Evolutionary conservation across 139 green algal genomes (phyloP), one percentile per base, ranked within the genome.

Genomic region (Chlamydomonas eustigma): DNA sequence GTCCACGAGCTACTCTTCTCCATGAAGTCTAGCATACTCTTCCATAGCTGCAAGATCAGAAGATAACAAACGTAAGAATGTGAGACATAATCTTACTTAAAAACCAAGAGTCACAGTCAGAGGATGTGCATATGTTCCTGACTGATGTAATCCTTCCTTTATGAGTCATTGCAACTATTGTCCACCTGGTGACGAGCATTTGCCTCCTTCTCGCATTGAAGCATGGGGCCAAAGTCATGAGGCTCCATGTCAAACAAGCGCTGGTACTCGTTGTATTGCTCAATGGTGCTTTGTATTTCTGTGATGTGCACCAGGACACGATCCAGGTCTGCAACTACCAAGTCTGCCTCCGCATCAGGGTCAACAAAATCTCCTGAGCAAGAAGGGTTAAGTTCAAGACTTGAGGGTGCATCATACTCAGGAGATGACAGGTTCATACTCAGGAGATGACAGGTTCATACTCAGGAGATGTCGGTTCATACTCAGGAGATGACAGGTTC

Each of bases 1-100:
- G 88, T 92, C 90, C 88, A 93, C 25, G 82, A 80, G 70, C 81
- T 76, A 51, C 68, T 80, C 68, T 89, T 88, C 64, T 91, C 82
- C 64, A 90, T 83, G 71, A 91, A 91, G 52, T 91, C 85, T 52
- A 78, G 69, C 50, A 94, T 78, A 58, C 44, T 18, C 44, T 58
- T 58, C 44, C 44, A 58, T 12, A 58, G 44, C 44, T 58, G 44
- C 44, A 58, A 58, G 44, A n/a, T n/a, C n/a, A n/a, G n/a, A n/a
- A n/a, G n/a, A n/a, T n/a, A n/a, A n/a, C n/a, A n/a, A n/a, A n/a
- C n/a, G n/a, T n/a, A n/a, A n/a, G n/a, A n/a, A n/a, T n/a, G n/a
- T n/a, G n/a, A n/a, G n/a, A n/a, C n/a, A n/a, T n/a, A n/a, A n/a
- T n/a, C n/a, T n/a, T n/a, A n/a, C n/a, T n/a, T n/a, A n/a, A n/a